These are phyloP conservation scores for Phaeophleospora eucalypticola DNA, from an alignment of 2,329 filamentous ascomycete genomes.

Conservation along the genomic window DNA sequence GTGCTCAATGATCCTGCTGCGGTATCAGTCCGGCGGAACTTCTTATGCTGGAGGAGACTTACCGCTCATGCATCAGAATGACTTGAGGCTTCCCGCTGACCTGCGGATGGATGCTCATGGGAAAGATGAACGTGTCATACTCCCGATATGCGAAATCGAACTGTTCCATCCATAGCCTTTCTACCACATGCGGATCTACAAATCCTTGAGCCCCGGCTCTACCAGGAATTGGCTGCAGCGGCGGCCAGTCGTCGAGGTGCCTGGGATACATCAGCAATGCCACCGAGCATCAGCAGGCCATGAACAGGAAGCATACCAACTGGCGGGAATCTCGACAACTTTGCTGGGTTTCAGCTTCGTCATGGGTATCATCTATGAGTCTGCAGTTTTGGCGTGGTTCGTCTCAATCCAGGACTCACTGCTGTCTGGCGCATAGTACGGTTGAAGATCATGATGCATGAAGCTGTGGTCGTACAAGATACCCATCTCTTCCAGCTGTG, in stretches of 20 bases:
- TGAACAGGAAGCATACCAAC: slow-evolving; percentile 36
- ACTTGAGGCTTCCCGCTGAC: slow-evolving; percentile 48
- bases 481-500: slow-evolving; percentile 40
- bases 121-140: slow-evolving; percentile 46
- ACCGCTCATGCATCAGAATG: slow-evolving; percentile 43
- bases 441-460: slow-evolving; percentile 48
- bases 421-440: slow-evolving; percentile 28
- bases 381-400: slow-evolving; percentile 30
- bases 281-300: neutral
- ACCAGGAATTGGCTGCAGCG: slow-evolving; percentile 8
- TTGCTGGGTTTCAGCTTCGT: slow-evolving; percentile 28
- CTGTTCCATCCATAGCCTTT: slow-evolving; percentile 45
- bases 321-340: slow-evolving; percentile 45
- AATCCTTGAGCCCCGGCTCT: slow-evolving; percentile 35
- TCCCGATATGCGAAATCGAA: slow-evolving; percentile 46
- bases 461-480: slow-evolving; percentile 47
- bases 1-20: slow-evolving; percentile 39
- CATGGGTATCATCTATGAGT: slow-evolving; percentile 40
- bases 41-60: neutral
- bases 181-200: slow-evolving; percentile 40
- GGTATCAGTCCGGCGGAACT: no score
- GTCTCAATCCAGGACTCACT: slow-evolving; percentile 31
- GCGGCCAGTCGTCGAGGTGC: slow-evolving; percentile 47
- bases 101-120: slow-evolving; percentile 47
- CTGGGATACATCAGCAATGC: neutral